Evolutionary conservation across 2,329 filamentous ascomycete genomes (phyloP), one percentile per base, ranked within the genome.

Genomic region (Ophiostoma fasciatum): DNA sequence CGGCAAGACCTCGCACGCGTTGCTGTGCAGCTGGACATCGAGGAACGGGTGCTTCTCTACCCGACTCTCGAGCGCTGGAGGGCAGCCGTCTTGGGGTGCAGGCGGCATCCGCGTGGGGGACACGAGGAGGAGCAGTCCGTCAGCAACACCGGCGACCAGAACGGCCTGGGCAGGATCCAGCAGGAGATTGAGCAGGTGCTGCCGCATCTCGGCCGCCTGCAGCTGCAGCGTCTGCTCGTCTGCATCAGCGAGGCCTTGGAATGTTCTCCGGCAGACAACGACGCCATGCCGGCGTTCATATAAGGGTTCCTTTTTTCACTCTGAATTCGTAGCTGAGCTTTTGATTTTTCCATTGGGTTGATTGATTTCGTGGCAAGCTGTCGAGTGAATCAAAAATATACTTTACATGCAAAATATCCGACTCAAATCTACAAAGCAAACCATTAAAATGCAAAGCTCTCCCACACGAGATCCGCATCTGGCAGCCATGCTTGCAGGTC

Each of bases 361-460:
- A n/a, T n/a, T n/a, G n/a, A n/a, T n/a, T n/a, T n/a, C n/a, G n/a
- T n/a, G n/a, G n/a, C n/a, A n/a, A n/a, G n/a, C n/a, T n/a, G n/a
- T n/a, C n/a, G n/a, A n/a, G n/a, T n/a, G n/a, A n/a, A n/a, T n/a
- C n/a, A n/a, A n/a, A n/a, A n/a, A n/a, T n/a, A n/a, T n/a, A n/a
- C n/a, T n/a, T n/a, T n/a, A n/a, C n/a, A n/a, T n/a, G n/a, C n/a
- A n/a, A n/a, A n/a, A n/a, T n/a, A n/a, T n/a, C n/a, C n/a, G n/a
- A n/a, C n/a, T n/a, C n/a, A n/a, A n/a, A n/a, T n/a, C n/a, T n/a
- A n/a, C n/a, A n/a, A n/a, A n/a, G n/a, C n/a, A n/a, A n/a, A 6
- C 7, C 4, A 13, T 18, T 18, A 77, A 47, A 77, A 78, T 23
- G 62, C 61, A 52, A 78, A 78, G 46, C 72, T 71, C 51, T 78